Evolutionary conservation across 768 basidiomycete species (phyloP), one percentile per base, ranked within the genome.

Genomic region (Lactifluus hygrophoroides): DNA sequence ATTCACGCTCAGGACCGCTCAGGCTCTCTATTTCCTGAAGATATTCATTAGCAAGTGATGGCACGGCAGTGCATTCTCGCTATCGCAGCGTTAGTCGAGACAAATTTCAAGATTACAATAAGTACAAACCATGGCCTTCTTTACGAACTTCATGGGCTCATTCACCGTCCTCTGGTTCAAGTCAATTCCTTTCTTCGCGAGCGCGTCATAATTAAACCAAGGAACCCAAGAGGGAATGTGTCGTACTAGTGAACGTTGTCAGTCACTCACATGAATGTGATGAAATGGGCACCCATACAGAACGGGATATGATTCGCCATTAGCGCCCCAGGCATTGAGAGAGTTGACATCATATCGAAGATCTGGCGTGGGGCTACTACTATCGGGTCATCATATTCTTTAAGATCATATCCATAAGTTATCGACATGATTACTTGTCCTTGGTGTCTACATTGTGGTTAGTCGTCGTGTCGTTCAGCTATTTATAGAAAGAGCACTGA

Each of bases 211-310:
- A 32, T 40, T 55, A n/a, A 60, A 8, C 32, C 32, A 40, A 25
- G 58, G 58, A 2, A 59, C 45, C 58, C 58, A 59, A 5, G 51
- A 55, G 21, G 53, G 58, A 11, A 60, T 40, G n/a, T 60, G 32
- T 14, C 54, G 37, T 27, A 60, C 58, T 60, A 19, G 11, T 11
- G 8, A 32, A 14, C 7, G 6, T 14, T 1, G n/a, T 59, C n/a
- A 37, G 5, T 8, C 23, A 23, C 16, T 6, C 11, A 40, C 2
- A 21, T 11, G 14, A 16, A 32, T 32, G 9, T 1, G 27, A 35
- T 32, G 23, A 16, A 23, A 14, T 30, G 16, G 16, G 6, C 2
- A 19, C 9, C 4, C 56, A 8, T 9, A 62, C 61, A n/a, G 28
- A 62, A 48, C 28, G 57, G 61, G 30, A 62, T 17, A 16, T 46